phyloP scores from a whole-genome alignment of 805 yeast genomes.

The Saccharomycopsis schoenii region DNA sequence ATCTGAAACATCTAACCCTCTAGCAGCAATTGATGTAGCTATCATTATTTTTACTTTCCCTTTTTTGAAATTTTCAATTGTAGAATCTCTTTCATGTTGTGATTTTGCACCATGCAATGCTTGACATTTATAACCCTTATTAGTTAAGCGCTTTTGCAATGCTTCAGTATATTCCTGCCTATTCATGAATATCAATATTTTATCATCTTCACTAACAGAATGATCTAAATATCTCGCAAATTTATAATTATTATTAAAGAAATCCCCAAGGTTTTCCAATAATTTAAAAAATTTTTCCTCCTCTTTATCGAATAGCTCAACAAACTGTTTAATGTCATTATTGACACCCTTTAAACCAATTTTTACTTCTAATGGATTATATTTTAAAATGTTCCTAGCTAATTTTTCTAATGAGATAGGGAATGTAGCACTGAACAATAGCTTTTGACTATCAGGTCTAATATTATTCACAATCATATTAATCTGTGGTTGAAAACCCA shows the following conservation, averaged over 20 bases:
- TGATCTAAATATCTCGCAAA: conserved; percentile 1
- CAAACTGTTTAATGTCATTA: conserved; percentile 64
- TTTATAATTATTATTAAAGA: conserved; percentile 5
- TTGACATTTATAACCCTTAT: conserved; percentile 47
- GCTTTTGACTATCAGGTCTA: conserved; percentile 82
- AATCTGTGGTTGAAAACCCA: conserved; percentile 96
- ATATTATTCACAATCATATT: conserved; percentile 65
- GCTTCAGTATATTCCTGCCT: conserved; percentile 81
- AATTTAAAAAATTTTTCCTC: conserved; percentile 48
- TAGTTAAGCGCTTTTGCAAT: conserved; percentile 42
- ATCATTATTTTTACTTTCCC: conserved; percentile 57
- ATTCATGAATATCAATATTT: conserved; percentile 75
- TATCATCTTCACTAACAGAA: conserved; percentile 28
- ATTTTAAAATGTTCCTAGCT: conserved; percentile 50
- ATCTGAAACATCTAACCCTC: conserved; percentile 90
- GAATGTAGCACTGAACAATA: conserved; percentile 89
- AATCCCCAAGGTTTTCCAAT: conserved; percentile 43
- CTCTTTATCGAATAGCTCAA: conserved; percentile 46
- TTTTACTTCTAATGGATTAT: conserved; percentile 60
- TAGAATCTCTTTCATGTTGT: conserved; percentile 69
- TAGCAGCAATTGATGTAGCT: conserved; percentile 90
- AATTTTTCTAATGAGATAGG: conserved; percentile 69
- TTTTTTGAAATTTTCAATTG: conserved; percentile 57
- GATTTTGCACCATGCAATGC: conserved; percentile 91
- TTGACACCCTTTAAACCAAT: conserved; percentile 82